Conservation (phyloP, 2,329 filamentous ascomycete species). For the Claviceps arundinis region DNA sequence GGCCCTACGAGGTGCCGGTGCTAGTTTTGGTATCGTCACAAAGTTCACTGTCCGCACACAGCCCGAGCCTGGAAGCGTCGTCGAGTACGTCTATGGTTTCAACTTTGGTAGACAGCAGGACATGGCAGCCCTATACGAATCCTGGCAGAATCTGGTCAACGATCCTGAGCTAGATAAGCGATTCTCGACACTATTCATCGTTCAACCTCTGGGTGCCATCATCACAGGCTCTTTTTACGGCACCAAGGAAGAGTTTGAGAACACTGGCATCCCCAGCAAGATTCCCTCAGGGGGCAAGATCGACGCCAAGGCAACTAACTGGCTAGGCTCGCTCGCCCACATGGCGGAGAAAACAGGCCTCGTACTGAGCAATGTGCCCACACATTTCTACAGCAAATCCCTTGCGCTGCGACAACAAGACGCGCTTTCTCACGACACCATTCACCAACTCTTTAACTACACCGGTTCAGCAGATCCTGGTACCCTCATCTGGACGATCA, state of each 20-base stretch:
- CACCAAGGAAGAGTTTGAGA: constrained; percentile 39
- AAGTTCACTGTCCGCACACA: constrained; percentile 44
- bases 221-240: constrained; percentile 51
- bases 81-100: constrained; percentile 46
- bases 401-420: constrained; percentile 38
- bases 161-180: constrained; percentile 43
- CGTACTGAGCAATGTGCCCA: constrained; percentile 31
- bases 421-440: constrained; percentile 29
- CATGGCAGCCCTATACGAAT: constrained; percentile 35
- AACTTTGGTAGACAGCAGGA: constrained; percentile 33
- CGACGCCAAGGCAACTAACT: constrained; percentile 43
- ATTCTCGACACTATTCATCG: constrained; percentile 43
- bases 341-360: constrained; percentile 36
- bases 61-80: constrained; percentile 37
- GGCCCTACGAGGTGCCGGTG: constrained; percentile 42
- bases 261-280: constrained; percentile 32
- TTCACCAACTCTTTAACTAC: constrained; percentile 39
- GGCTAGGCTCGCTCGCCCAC: constrained; percentile 44
- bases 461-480: constrained; percentile 35
- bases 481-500: constrained; percentile 44
- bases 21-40: constrained; percentile 43
- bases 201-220: constrained; percentile 38
- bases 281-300: constrained; percentile 29
- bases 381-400: constrained; percentile 44
- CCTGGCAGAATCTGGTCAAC: constrained; percentile 44